Evolutionary conservation across 768 basidiomycete species (phyloP), one percentile per base, ranked within the genome.

Genomic region (Austroboletus eburneus): DNA sequence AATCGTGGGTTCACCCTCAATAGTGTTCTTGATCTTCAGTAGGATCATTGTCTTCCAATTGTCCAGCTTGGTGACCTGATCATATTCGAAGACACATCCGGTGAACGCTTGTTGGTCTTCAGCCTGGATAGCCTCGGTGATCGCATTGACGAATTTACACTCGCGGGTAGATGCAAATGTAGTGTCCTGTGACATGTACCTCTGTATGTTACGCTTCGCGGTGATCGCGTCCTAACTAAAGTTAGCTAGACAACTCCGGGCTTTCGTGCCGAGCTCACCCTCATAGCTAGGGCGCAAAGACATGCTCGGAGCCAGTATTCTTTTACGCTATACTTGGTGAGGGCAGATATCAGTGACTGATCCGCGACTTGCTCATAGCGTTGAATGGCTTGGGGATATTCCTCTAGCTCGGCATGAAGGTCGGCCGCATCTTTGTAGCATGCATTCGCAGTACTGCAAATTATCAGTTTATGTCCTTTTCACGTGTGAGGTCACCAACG

Each of bases 261-360:
- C 23, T 22, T n/a, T n/a, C n/a, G 18, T 27, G 29, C n/a, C 33
- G 32, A 25, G 70, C 87, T 56, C 68, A 95, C 95, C 50, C 75
- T 76, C 76, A 86, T 83, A 7, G 93, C 95, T 45, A 97, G 72
- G 14, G 87, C 87, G 64, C 96, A 98, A 18, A 99, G 72, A 27
- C 81, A 81, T 3, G 92, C 78, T 57, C 83, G 77, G 29, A 98
- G 74, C 91, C 93, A 98, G 61, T 95, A 95, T 56, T 98, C 96
- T 71, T 98, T 97, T 57, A 97, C 96, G 51, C 88, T 92, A 71
- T 97, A 99, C 67, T 92, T 93, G n/a, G 96, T 98, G 57, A 98
- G 69, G 9, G 85, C 73, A 17, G 88, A 91, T 1, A 69, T 69
- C 35, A 97, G 74, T 9, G 87, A 89, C 61, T 87, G 83, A 52